These are phyloP conservation scores for Ganoderma multipileum DNA, from an alignment of 1,284 basidiomycete genomes.

Conservation along the genomic window DNA sequence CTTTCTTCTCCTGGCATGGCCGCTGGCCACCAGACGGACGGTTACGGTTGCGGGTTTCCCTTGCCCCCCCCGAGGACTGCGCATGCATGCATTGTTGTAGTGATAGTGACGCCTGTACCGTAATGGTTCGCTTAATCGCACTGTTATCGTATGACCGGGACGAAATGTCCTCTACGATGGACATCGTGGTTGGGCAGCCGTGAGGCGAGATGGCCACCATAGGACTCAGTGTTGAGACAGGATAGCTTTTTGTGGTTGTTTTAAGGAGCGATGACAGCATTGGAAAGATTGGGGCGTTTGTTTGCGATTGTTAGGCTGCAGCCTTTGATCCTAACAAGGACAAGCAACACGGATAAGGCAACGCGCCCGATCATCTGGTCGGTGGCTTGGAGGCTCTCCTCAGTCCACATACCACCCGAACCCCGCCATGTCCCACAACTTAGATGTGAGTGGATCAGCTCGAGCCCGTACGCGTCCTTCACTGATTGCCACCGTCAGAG, in stretches of 20 bases:
- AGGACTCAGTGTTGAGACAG: neutral
- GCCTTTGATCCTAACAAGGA: constrained; percentile 38
- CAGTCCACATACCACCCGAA: constrained; percentile 20
- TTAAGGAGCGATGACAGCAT: no score
- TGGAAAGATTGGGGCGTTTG: constrained; percentile 15
- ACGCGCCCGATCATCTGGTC: constrained; percentile 13
- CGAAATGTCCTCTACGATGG: neutral
- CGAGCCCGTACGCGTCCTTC: neutral
- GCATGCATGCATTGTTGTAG: constrained; percentile 28
- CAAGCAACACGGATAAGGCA: constrained; percentile 33
- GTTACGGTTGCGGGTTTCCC: constrained; percentile 22
- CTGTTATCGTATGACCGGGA: constrained; percentile 12
- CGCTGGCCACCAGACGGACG: constrained; percentile 17
- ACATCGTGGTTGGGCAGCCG: neutral
- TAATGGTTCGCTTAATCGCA: constrained; percentile 30
- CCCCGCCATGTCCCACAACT: constrained; percentile 41
- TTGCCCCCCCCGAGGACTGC: constrained; percentile 20
- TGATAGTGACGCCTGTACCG: constrained; percentile 32
- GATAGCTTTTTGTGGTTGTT: no score
- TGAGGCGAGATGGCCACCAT: neutral
- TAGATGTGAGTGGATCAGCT: constrained; percentile 42
- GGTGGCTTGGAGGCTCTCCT: constrained; percentile 19
- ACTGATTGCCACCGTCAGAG: constrained; percentile 60
- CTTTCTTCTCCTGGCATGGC: neutral
- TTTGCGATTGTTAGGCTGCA: constrained; percentile 34